Conservation (phyloP, 1,284 basidiomycete species). For the Rhodotorula glutinis region DNA sequence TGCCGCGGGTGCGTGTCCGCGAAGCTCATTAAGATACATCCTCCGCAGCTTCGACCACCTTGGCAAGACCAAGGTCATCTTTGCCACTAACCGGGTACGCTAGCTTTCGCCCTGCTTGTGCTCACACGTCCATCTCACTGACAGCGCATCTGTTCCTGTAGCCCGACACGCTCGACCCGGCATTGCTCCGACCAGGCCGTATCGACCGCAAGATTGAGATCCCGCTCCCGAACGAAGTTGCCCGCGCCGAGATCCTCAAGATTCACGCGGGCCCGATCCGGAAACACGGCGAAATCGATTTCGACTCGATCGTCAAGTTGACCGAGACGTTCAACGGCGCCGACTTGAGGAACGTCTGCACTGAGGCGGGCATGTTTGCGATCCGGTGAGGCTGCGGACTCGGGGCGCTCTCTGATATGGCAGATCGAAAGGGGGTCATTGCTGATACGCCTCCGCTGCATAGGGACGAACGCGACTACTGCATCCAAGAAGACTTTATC, state of each 20-base stretch:
- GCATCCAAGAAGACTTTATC: conserved; percentile 90
- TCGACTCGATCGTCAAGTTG: conserved; percentile 95
- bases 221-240: conserved; percentile 95
- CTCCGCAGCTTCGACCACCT: conserved; percentile 73
- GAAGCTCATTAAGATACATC: background rate
- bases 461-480: conserved; percentile 64
- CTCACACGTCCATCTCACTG: background rate
- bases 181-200: conserved; percentile 90
- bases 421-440: background rate
- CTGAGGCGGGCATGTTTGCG: conserved; percentile 99
- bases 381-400: conserved; percentile 57
- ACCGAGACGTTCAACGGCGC: conserved; percentile 93
- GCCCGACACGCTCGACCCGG: conserved; percentile 95
- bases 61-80: conserved; percentile 94
- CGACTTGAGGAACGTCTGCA: conserved; percentile 93
- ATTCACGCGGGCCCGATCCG: conserved; percentile 94
- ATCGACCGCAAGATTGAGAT: conserved; percentile 98
- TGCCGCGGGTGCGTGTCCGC: background rate
- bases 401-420: too few relatives aligned
- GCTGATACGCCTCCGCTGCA: background rate
- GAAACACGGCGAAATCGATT: conserved; percentile 92
- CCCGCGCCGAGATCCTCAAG: conserved; percentile 88
- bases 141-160: background rate
- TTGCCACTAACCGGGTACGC: conserved; percentile 80
- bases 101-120: too few relatives aligned